These are phyloP conservation scores for Calamus simplicifolius DNA, from an alignment of 176 grass and related monocot genomes.

Conservation along the genomic window DNA sequence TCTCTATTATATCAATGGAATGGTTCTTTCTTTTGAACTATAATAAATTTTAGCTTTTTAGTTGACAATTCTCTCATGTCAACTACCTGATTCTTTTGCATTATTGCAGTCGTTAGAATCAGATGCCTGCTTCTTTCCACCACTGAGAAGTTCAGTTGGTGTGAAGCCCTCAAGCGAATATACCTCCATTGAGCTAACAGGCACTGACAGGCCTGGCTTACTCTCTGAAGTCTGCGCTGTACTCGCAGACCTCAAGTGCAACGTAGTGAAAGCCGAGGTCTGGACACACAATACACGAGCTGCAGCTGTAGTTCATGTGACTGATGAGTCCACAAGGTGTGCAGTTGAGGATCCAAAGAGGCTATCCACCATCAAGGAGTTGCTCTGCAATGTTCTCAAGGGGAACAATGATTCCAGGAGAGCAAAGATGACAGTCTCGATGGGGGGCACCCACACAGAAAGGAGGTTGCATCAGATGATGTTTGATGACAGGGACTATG, in stretches of 20 bases:
- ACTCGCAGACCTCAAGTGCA: slow-evolving; percentile 5
- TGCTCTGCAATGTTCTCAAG: slow-evolving; percentile 9
- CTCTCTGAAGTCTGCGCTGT: slow-evolving; percentile 14
- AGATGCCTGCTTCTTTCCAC: slow-evolving; percentile 4
- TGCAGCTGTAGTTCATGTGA: slow-evolving; percentile 14
- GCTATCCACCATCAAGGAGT: slow-evolving; percentile 1
- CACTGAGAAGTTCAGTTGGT: background rate
- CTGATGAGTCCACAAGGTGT: slow-evolving; percentile 12
- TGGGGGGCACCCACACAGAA: slow-evolving; percentile 10
- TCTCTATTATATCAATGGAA: no score
- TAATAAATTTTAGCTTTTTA: background rate
- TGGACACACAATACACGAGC: slow-evolving; percentile 21
- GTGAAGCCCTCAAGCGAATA: background rate
- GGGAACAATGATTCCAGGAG: background rate
- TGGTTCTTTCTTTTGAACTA: background rate
- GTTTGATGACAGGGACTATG: slow-evolving; percentile 12
- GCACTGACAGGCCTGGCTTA: slow-evolving; percentile 13
- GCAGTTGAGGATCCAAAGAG: slow-evolving; percentile 6
- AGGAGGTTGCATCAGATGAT: slow-evolving; percentile 18
- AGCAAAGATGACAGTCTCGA: background rate
- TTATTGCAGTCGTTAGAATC: slow-evolving; percentile 7
- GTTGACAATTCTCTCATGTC: background rate
- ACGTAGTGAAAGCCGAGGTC: slow-evolving; percentile 11
- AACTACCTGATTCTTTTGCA: background rate
- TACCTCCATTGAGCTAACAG: slow-evolving; percentile 10